These are phyloP conservation scores for Hypocrella siamensis DNA, from an alignment of 2,329 filamentous ascomycete species.

Conservation along the genomic window DNA sequence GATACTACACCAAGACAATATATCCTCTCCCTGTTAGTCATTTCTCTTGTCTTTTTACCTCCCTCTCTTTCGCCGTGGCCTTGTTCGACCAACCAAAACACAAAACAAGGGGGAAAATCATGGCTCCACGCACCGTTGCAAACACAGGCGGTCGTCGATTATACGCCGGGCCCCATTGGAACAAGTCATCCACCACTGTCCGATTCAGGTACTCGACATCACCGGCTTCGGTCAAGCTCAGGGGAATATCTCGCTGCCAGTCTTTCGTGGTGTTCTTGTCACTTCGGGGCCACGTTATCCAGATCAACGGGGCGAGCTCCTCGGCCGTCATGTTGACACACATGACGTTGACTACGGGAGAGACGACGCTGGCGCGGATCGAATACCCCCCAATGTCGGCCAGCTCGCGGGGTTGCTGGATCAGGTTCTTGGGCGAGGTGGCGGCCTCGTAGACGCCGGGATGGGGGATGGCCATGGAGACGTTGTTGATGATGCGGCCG, in stretches of 20 bases:
- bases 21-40: too few species aligned
- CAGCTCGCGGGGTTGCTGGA: slow-evolving; percentile 52
- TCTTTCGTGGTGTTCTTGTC: slow-evolving; percentile 14
- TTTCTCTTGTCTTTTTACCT: too few species aligned
- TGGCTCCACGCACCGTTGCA: slow-evolving; percentile 20
- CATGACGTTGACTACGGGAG: slow-evolving; percentile 55
- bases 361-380: slow-evolving; percentile 52
- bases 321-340: slow-evolving; percentile 48
- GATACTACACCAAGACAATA: slow-evolving; percentile 26
- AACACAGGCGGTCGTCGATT: slow-evolving; percentile 37
- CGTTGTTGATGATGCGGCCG: slow-evolving; percentile 53
- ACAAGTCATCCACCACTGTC: slow-evolving; percentile 53
- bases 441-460: slow-evolving; percentile 50
- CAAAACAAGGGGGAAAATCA: neutral
- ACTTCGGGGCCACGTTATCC: slow-evolving; percentile 39
- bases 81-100: neutral
- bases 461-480: slow-evolving; percentile 66
- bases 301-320: slow-evolving; percentile 51
- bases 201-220: slow-evolving; percentile 28
- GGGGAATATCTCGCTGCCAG: slow-evolving; percentile 21
- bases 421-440: slow-evolving; percentile 41
- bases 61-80: too few species aligned
- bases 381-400: slow-evolving; percentile 53
- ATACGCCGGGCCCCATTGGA: slow-evolving; percentile 45
- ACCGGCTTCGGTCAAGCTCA: slow-evolving; percentile 8